Conservation (phyloP, 2,329 filamentous ascomycete species). For the Colletotrichum musae region DNA sequence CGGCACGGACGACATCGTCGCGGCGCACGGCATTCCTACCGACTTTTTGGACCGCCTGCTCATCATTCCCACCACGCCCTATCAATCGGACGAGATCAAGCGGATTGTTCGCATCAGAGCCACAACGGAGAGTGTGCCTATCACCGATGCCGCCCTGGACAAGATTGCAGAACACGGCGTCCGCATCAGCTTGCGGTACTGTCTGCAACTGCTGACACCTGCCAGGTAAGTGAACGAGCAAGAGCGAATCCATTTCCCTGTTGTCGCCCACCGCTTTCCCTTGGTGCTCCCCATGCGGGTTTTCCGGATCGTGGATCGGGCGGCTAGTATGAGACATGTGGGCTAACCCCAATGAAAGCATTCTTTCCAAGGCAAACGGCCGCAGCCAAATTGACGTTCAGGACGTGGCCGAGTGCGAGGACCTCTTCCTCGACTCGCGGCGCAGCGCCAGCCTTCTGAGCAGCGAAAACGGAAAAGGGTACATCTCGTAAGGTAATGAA, state of each 20-base stretch:
- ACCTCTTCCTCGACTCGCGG: slow-evolving; percentile 86
- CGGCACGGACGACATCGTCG: slow-evolving; percentile 84
- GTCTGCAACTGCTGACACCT: slow-evolving; percentile 90
- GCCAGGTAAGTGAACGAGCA: slow-evolving; percentile 70
- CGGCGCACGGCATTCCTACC: slow-evolving; percentile 92
- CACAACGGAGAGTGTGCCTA: slow-evolving; percentile 83
- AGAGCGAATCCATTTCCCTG: neutral
- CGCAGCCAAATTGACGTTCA: slow-evolving; percentile 82
- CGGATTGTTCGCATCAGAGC: slow-evolving; percentile 90
- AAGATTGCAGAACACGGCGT: slow-evolving; percentile 90
- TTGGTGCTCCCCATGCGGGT: slow-evolving; percentile 23
- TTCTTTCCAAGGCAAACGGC: slow-evolving; percentile 88
- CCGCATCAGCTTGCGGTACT: slow-evolving; percentile 91
- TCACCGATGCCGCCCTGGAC: slow-evolving; percentile 87
- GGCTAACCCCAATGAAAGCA: slow-evolving; percentile 66
- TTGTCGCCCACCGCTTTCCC: slow-evolving; percentile 18
- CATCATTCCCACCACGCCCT: slow-evolving; percentile 95
- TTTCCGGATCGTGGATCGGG: slow-evolving; percentile 34
- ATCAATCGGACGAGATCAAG: slow-evolving; percentile 90
- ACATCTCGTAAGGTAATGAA: slow-evolving; percentile 68
- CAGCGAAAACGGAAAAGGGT: slow-evolving; percentile 74
- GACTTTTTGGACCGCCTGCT: slow-evolving; percentile 95
- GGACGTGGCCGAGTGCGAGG: slow-evolving; percentile 86
- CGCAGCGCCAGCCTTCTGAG: slow-evolving; percentile 80
- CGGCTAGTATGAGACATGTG: slow-evolving; percentile 48